A percentile compares a stretch with the other conserved stretches of the same genome.
phyloP scores from a whole-genome alignment of 2,329 filamentous ascomycete genomes.

The Macroventuria anomochaeta region DNA sequence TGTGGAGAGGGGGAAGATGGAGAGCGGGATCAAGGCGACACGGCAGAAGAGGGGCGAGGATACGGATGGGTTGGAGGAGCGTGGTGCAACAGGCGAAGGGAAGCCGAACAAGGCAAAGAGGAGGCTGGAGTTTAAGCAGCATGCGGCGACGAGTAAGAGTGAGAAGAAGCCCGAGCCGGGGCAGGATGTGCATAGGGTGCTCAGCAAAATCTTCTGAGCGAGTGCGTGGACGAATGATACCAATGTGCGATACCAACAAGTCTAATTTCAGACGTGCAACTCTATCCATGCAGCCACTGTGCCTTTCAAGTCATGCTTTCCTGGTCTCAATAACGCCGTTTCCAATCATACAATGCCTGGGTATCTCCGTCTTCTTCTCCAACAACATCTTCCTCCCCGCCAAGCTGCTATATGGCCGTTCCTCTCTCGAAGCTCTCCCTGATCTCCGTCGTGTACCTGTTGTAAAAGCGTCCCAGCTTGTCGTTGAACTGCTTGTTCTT shows the following conservation, averaged over 20 bases:
- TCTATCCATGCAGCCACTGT: not conserved
- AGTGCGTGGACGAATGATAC: constrained; percentile 9
- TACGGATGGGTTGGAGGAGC: constrained; percentile 26
- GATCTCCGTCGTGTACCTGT: constrained; percentile 98
- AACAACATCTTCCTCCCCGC: not conserved
- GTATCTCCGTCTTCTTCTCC: constrained; percentile 32
- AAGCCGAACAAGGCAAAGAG: constrained; percentile 36
- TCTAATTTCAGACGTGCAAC: not conserved
- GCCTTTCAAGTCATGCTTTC: not conserved
- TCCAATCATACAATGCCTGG: constrained; percentile 24
- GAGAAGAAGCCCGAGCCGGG: constrained; percentile 42
- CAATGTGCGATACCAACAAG: constrained; percentile 3
- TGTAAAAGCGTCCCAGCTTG: constrained; percentile 94
- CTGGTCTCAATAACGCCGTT: constrained; percentile 7
- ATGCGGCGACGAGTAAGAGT: constrained; percentile 56
- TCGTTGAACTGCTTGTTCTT: constrained; percentile 99
- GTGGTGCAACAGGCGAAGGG: constrained; percentile 17
- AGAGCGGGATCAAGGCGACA: constrained; percentile 65
- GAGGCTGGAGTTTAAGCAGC: constrained; percentile 70
- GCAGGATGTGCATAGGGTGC: constrained; percentile 42
- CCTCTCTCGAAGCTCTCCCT: constrained; percentile 96
- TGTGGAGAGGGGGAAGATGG: constrained; percentile 79
- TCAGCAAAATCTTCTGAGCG: constrained; percentile 47
- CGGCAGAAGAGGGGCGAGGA: constrained; percentile 59
- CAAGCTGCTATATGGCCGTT: constrained; percentile 75